Evolutionary conservation across 345 rosid genomes (phyloP), one percentile per base, ranked within the genome.

Genomic region (Ceriops decandra): DNA sequence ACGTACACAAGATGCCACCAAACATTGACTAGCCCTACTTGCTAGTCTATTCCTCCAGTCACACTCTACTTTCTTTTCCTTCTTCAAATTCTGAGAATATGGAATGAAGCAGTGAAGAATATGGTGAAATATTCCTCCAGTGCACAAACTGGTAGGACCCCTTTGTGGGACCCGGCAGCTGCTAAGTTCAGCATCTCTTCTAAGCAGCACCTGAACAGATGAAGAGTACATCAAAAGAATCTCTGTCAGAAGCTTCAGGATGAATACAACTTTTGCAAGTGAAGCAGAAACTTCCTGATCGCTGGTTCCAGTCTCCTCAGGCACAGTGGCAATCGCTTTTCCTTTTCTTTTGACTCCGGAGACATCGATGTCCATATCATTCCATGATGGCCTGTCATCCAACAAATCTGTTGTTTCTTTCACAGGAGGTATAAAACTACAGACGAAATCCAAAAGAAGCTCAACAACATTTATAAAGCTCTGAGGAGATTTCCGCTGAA

Each of bases 31-130:
- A 59, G 96, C 91, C 70, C 92, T 82, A 63, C 75, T 81, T 46
- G 92, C 91, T 63, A 93, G 84, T 74, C 91, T 93, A 77, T 89
- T 88, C 83, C 82, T 85, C 98, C 98, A 93, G 77, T 93, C 95
- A 80, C 90, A 83, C 70, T 91, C 96, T 16, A 57, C 62, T 81
- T 87, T 89, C 83, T 68, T 85, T 54, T 88, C 98, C 84, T 87
- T 86, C 73, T 85, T 86, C 66, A 82, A 68, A 80, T 59, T 74
- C 73, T 78, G 77, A 49, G 90, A 85, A 81, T 65, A 80, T 2
- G 96, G 95, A 73, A 91, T 77, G 72, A 89, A 89, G 77, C 80
- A 82, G 77, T 87, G 84, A 77, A 93, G 88, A 64, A 91, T 80
- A 72, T 91, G 97, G 64, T 85, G 83, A 82, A 91, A 93, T 73